Conservation (phyloP, 768 basidiomycete species). For the Chalciporus piperatus region DNA sequence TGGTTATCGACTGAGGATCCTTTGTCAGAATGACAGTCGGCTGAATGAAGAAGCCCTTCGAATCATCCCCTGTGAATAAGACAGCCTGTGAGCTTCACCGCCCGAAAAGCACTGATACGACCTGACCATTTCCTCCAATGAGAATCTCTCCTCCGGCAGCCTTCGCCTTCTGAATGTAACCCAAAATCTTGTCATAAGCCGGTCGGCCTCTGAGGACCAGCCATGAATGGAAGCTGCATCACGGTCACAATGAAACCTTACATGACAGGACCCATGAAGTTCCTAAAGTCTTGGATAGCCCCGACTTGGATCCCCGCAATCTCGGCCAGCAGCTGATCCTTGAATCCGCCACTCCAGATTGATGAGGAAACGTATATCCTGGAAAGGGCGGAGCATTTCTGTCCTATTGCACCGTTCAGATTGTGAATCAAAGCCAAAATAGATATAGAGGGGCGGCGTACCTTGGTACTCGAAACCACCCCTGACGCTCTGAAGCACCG, state of each 20-base stretch:
- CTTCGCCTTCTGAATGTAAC: slow-evolving; percentile 85
- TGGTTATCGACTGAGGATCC: slow-evolving; percentile 84
- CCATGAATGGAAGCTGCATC: neutral
- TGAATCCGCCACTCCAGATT: slow-evolving; percentile 85
- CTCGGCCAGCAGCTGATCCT: slow-evolving; percentile 70
- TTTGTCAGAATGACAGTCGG: slow-evolving; percentile 93
- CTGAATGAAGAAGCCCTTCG: slow-evolving; percentile 89
- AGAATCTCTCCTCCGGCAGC: slow-evolving; percentile 86
- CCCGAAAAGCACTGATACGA: neutral
- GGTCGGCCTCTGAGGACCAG: slow-evolving; percentile 57
- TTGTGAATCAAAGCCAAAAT: neutral
- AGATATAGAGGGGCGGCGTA: slow-evolving; percentile 21
- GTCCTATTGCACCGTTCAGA: slow-evolving; percentile 46
- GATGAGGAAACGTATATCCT: slow-evolving; percentile 87
- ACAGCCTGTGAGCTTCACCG: neutral
- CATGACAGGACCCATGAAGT: slow-evolving; percentile 98
- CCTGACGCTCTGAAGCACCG: slow-evolving; percentile 85
- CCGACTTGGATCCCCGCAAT: slow-evolving; percentile 86
- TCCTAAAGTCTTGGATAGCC: slow-evolving; percentile 63
- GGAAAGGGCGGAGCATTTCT: slow-evolving; percentile 96
- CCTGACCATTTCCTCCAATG: slow-evolving; percentile 74
- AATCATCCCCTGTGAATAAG: slow-evolving; percentile 64
- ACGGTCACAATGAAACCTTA: slow-evolving; percentile 30
- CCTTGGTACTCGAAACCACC: slow-evolving; percentile 97
- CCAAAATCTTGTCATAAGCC: slow-evolving; percentile 85